Percentiles rank a stretch among this genome's conserved stretches.
These are phyloP conservation scores for Pleurostoma richardsiae DNA, from an alignment of 2,329 filamentous ascomycete genomes.

Conservation along the genomic window DNA sequence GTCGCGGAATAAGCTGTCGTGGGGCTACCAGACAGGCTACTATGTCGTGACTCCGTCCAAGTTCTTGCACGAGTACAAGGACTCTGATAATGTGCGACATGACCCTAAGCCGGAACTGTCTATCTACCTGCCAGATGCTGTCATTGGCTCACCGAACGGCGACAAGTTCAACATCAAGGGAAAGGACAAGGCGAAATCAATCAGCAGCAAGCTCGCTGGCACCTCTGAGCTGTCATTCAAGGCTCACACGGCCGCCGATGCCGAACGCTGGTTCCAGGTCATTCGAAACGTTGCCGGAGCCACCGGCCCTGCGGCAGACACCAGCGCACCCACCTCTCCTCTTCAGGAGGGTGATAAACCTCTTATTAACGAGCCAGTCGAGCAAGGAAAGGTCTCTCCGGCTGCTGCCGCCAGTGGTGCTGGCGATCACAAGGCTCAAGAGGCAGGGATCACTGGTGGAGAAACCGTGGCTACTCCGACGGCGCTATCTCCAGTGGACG, in stretches of 20 bases:
- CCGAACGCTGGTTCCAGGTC: constrained; percentile 78
- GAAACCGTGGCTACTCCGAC: constrained; percentile 23
- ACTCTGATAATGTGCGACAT: constrained; percentile 66
- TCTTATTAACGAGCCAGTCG: constrained; percentile 6
- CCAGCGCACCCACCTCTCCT: constrained; percentile 2
- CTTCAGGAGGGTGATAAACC: constrained; percentile 11
- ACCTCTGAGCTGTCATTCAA: constrained; percentile 81
- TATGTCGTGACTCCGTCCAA: constrained; percentile 87
- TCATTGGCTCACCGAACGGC: constrained; percentile 65
- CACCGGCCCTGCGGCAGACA: constrained; percentile 28
- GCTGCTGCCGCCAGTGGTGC: constrained; percentile 4
- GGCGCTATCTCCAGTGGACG: constrained; percentile 18
- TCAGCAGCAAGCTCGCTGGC: constrained; percentile 77
- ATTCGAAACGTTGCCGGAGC: constrained; percentile 58
- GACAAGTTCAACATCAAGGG: constrained; percentile 93
- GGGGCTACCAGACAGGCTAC: constrained; percentile 75
- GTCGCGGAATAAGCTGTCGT: constrained; percentile 74
- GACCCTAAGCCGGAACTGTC: constrained; percentile 83
- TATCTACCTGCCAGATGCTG: constrained; percentile 87
- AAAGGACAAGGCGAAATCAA: constrained; percentile 78
- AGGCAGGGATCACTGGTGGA: constrained; percentile 37
- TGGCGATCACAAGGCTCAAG: constrained; percentile 33
- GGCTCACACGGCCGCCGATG: constrained; percentile 74
- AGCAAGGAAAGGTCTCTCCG: constrained; percentile 8
- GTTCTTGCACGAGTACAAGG: constrained; percentile 95